Conservation (phyloP, 805 yeast species). For the Hermanozyma aechmeae region DNA sequence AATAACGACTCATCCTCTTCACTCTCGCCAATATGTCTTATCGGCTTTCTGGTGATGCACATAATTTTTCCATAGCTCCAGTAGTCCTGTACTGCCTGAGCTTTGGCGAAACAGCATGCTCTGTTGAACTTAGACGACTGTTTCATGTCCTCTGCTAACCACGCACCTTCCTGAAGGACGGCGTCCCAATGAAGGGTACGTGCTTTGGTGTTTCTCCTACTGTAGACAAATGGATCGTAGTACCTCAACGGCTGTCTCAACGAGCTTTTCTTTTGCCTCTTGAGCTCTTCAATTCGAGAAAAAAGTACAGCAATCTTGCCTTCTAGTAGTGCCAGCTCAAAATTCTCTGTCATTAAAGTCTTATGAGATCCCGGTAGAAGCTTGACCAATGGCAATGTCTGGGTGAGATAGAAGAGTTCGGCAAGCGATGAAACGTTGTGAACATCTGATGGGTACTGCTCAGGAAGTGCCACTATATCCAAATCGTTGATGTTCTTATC, state of each 20-base stretch:
- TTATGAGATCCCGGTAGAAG: slow-evolving; percentile 81
- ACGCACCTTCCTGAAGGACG: slow-evolving; percentile 65
- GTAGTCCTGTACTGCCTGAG: slow-evolving; percentile 67
- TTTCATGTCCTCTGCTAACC: slow-evolving; percentile 74
- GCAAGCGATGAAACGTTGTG: slow-evolving; percentile 54
- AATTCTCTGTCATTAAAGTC: slow-evolving; percentile 74
- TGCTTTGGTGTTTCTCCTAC: slow-evolving; percentile 13
- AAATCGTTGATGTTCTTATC: slow-evolving; percentile 18
- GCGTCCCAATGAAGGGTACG: slow-evolving; percentile 62
- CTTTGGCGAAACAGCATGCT: slow-evolving; percentile 59
- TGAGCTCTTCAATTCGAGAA: slow-evolving; percentile 85
- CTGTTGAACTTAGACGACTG: slow-evolving; percentile 63
- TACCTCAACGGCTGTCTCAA: slow-evolving; percentile 72
- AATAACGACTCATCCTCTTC: neutral
- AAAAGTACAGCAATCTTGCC: slow-evolving; percentile 86
- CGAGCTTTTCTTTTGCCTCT: slow-evolving; percentile 84
- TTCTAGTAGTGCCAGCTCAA: slow-evolving; percentile 76
- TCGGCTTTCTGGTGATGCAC: slow-evolving; percentile 48
- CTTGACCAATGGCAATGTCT: slow-evolving; percentile 76
- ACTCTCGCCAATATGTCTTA: slow-evolving; percentile 9
- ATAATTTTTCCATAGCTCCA: slow-evolving; percentile 66
- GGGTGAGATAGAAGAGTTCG: slow-evolving; percentile 79
- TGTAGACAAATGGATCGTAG: slow-evolving; percentile 50
- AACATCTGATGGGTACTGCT: slow-evolving; percentile 30
- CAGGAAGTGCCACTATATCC: slow-evolving; percentile 32